Evolutionary conservation across 2,329 filamentous ascomycete species (phyloP), one percentile per base, ranked within the genome.

Genomic region (Fusarium bulbicola): DNA sequence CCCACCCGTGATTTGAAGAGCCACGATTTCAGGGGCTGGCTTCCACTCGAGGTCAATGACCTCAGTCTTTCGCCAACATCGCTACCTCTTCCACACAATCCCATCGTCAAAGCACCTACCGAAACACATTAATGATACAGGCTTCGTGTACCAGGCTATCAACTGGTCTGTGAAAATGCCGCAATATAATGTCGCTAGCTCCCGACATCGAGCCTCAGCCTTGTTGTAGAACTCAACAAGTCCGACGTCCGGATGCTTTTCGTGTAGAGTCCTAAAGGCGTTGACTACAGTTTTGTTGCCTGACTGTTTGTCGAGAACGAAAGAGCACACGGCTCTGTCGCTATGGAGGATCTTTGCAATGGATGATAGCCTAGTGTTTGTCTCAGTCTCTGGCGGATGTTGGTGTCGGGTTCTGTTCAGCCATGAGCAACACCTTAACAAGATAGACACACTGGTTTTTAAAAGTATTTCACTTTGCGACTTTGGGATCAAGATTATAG

Each of bases 391-490:
- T 40, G 34, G 50, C 24, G 3, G 20, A n/a, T 3, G 6, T n/a
- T 54, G 14, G 24, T 16, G 1, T 18, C 7, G 6, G 20, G 0
- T 39, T 54, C 8, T 13, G 6, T 4, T 1, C 6, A 7, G 50
- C 50, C 24, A 39, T 28, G 0, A 7, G 3, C 10, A 28, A 2
- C 1, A 40, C 20, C 1, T 1, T 9, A 3, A 1, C 11, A n/a
- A n/a, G 1, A 5, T 13, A 28, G 3, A 5, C 2, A 40, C 20
- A 9, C 6, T 54, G 14, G 11, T 3, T 7, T n/a, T 10, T 10
- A n/a, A 0, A 18, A 28, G 30, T 6, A 3, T n/a, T 32, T 13
- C 34, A n/a, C 11, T 54, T 16, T 13, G 0, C 0, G 6, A 11
- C 0, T 18, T 7, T 18, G 0, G 4, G 15, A 18, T 6, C 14